These are phyloP conservation scores for Trebouxia gelatinosa DNA, from an alignment of 163 green algal species.

Conservation along the genomic window DNA sequence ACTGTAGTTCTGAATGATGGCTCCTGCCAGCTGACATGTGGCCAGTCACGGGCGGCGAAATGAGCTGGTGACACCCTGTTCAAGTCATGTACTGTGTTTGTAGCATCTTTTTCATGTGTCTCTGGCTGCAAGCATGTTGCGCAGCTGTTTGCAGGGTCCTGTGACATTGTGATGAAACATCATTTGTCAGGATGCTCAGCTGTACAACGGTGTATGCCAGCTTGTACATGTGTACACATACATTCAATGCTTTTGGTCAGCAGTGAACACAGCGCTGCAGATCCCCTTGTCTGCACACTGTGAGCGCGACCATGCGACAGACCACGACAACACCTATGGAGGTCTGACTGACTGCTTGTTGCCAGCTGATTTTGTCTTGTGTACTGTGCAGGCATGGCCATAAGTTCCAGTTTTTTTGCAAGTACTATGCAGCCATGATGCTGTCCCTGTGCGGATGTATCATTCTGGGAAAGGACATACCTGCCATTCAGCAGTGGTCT, in stretches of 20 bases:
- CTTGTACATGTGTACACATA: background rate
- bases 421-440: conserved; percentile 23
- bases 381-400: conserved; percentile 10
- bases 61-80: too few species aligned
- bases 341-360: background rate
- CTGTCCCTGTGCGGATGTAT: background rate
- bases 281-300: background rate
- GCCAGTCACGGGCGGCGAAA: background rate
- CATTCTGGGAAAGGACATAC: background rate
- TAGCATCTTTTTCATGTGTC: too few species aligned
- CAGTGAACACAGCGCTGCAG: background rate
- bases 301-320: background rate
- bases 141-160: too few species aligned
- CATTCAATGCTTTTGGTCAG: background rate
- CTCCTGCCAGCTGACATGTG: background rate
- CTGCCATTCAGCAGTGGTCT: conserved; percentile 5
- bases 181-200: too few species aligned
- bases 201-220: background rate
- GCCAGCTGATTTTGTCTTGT: background rate
- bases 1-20: background rate
- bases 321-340: background rate
- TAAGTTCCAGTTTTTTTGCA: conserved; percentile 34
- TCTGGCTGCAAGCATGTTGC: too few species aligned
- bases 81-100: too few species aligned
- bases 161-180: too few species aligned